Evolutionary conservation across 2,329 filamentous ascomycete genomes (phyloP), one percentile per base, ranked within the genome.

Genomic region (Macrophomina pseudophaseolina): DNA sequence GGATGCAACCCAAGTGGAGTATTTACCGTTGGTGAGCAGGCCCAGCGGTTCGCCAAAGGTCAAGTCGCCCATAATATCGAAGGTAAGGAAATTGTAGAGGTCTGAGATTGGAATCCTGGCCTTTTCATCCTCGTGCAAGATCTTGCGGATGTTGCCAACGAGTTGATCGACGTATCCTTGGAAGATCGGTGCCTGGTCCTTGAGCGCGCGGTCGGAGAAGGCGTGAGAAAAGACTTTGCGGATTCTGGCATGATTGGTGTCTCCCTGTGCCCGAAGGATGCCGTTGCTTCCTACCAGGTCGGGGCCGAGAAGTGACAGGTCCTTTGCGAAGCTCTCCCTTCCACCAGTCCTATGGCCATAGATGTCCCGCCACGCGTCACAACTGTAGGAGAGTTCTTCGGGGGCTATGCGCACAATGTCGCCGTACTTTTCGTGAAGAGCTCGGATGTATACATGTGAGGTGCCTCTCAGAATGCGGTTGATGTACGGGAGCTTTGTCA

Each of bases 311-410:
- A 71, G 74, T 7, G 66, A 65, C 4, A 67, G 69, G 59, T 78
- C 69, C 28, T 78, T 78, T 30, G 75, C 74, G 40, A 71, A 44
- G 4, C 14, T n/a, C 12, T 30, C 40, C 12, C 71, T 65, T 1
- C 73, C 74, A n/a, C 11, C 33, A 8, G 18, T 52, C 32, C 46
- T n/a, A 32, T 51, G 46, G 9, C 59, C 59, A 12, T 79, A 79
- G 44, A 83, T 81, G 48, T 83, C 80, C 69, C 78, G 75, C 76
- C 81, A 85, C 2, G 74, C 75, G 2, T 75, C 67, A n/a, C 75
- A 71, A 49, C 73, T 78, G 70, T 82, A 85, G 32, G 23, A 18
- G 5, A 63, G 59, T 9, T 83, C 79, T 23, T 75, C 76, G 0
- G 81, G 81, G 0, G 74, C 72, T 4, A 82, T 67, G 7, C 81